Conservation (phyloP, 495 filamentous ascomycete genomes). For the Beverwykella pulmonaria region DNA sequence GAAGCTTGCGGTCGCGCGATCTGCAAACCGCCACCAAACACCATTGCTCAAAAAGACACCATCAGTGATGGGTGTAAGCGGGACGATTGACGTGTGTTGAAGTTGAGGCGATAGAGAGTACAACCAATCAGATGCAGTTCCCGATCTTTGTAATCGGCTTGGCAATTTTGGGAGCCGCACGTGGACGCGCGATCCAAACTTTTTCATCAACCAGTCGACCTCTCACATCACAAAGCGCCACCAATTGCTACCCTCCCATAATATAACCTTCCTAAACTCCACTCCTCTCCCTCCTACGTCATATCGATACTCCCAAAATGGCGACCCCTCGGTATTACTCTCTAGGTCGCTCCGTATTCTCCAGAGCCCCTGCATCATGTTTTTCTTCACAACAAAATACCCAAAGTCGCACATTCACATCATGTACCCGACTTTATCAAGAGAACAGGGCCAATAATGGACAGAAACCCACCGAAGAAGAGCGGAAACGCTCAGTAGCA, state of each 20-base stretch:
- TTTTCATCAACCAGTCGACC: background rate
- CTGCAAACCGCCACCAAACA: too few relatives aligned
- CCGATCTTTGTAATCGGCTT: background rate
- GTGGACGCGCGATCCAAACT: background rate
- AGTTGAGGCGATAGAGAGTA: too few relatives aligned
- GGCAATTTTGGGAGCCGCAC: background rate
- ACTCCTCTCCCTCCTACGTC: too few relatives aligned
- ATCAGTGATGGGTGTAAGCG: too few relatives aligned
- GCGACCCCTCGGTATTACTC: background rate
- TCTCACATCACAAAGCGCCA: background rate
- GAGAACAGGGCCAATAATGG: background rate
- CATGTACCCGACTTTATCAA: background rate
- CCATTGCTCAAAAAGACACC: too few relatives aligned
- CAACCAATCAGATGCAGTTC: too few relatives aligned
- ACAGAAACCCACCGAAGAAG: background rate
- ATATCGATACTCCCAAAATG: background rate
- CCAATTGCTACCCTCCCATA: background rate
- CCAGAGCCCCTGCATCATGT: background rate
- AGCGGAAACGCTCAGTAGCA: background rate
- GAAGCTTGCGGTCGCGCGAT: too few relatives aligned
- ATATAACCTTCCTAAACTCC: background rate
- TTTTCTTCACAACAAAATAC: background rate
- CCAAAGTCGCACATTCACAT: background rate
- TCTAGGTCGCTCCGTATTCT: conserved; percentile 3
- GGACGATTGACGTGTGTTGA: background rate